Percentiles rank a stretch among this genome's conserved stretches.
Evolutionary conservation across 352 stramenopile species (phyloP).

Genomic region (Phytophthora syringae): DNA sequence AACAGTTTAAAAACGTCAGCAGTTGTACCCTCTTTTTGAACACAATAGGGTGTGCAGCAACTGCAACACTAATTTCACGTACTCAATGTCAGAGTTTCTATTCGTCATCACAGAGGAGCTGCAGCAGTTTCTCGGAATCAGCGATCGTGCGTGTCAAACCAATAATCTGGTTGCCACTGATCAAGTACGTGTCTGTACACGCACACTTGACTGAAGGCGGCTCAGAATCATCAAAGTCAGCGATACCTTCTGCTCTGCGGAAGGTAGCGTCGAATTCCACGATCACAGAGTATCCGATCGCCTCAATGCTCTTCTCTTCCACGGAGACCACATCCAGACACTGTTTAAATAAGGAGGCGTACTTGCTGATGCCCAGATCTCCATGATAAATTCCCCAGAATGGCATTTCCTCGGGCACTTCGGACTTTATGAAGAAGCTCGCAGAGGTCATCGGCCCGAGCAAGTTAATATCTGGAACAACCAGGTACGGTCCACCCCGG

Average conservation of each 20-base stretch:
- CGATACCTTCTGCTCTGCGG: constrained; percentile 42
- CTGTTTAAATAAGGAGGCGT: constrained; percentile 69
- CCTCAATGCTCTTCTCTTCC: constrained; percentile 69
- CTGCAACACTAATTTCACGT: neutral
- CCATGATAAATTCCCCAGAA: constrained; percentile 84
- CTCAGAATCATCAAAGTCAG: constrained; percentile 33
- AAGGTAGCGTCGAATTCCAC: constrained; percentile 80
- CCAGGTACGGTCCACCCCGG: constrained; percentile 48
- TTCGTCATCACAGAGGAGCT: constrained; percentile 61
- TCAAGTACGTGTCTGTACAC: constrained; percentile 81
- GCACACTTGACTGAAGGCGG: constrained; percentile 56
- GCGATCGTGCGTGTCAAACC: constrained; percentile 81
- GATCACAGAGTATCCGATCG: constrained; percentile 78
- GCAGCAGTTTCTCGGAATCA: constrained; percentile 79
- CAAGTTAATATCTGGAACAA: constrained; percentile 67
- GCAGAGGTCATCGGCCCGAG: constrained; percentile 60
- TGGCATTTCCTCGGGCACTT: constrained; percentile 79
- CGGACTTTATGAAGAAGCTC: constrained; percentile 79
- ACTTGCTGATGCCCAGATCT: constrained; percentile 68
- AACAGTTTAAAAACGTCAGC: no score
- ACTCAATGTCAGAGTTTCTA: constrained; percentile 31
- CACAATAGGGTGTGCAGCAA: no score
- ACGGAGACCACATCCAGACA: constrained; percentile 65
- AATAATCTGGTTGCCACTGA: constrained; percentile 78
- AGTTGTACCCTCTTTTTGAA: no score